Evolutionary conservation across 192 early-diverging fungal species (phyloP).

Genomic region (Rhizophagus sp.): DNA sequence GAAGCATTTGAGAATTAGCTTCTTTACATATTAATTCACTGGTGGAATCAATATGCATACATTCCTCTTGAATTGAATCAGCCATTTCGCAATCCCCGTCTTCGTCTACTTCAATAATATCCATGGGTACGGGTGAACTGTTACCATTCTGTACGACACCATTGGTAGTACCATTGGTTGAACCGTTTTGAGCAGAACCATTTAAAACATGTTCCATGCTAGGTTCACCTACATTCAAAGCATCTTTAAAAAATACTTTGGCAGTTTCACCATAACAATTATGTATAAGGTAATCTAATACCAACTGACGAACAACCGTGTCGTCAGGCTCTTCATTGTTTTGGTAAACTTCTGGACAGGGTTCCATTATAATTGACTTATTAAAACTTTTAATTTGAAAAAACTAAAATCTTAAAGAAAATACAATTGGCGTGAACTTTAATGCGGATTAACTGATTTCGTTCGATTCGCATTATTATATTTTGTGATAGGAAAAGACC

Average conservation of each 20-base stretch:
- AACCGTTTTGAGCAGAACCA: constrained; percentile 25
- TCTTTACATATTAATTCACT: not conserved
- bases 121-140: constrained; percentile 3
- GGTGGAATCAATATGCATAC: constrained; percentile 34
- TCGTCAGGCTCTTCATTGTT: constrained; percentile 33
- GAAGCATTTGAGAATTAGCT: constrained; percentile 3
- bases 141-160: constrained; percentile 20
- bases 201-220: constrained; percentile 25
- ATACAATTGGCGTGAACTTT: not conserved
- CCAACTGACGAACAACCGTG: constrained; percentile 46
- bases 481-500: too few species aligned
- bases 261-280: constrained; percentile 70
- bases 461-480: too few species aligned
- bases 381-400: not conserved
- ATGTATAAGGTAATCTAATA: constrained; percentile 68
- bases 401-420: not conserved
- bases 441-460: too few species aligned
- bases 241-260: constrained; percentile 54
- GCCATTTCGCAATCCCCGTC: constrained; percentile 23
- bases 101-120: not conserved
- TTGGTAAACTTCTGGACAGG: constrained; percentile 7
- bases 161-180: constrained; percentile 2
- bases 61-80: constrained; percentile 26
- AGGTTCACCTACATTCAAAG: constrained; percentile 37
- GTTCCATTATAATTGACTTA: constrained; percentile 7